Percentiles rank a stretch among this genome's conserved stretches.
These are phyloP conservation scores for Pythium scleroteichum DNA, from an alignment of 352 stramenopile genomes.

Conservation along the genomic window DNA sequence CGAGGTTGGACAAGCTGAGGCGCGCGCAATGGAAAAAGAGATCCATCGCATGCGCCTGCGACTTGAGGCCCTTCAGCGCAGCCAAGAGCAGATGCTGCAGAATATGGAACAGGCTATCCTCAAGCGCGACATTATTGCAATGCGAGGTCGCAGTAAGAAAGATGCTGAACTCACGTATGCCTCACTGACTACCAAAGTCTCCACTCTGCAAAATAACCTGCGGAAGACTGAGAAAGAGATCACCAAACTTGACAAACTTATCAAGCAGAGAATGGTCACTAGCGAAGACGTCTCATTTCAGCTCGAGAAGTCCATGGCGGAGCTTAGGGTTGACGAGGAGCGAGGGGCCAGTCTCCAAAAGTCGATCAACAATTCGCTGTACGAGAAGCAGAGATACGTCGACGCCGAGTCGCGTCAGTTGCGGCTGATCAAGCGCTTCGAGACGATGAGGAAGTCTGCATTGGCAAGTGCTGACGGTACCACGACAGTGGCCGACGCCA, in stretches of 20 bases:
- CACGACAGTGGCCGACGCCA: conserved; percentile 40
- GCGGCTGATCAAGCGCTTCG: conserved; percentile 69
- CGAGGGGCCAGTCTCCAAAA: conserved; percentile 64
- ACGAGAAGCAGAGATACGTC: conserved; percentile 90
- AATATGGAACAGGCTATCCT: conserved; percentile 94
- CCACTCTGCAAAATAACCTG: conserved; percentile 70
- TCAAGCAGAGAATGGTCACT: conserved; percentile 59
- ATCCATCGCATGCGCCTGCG: conserved; percentile 95
- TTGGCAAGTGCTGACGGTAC: conserved; percentile 5
- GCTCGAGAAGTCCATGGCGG: conserved; percentile 68
- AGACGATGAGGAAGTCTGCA: conserved; percentile 44
- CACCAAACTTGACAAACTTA: conserved; percentile 56
- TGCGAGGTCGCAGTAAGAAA: conserved; percentile 85
- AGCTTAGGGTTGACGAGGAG: conserved; percentile 84
- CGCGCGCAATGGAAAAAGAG: conserved; percentile 93
- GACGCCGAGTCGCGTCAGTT: conserved; percentile 73
- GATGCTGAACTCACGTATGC: conserved; percentile 83
- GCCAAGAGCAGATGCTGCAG: conserved; percentile 92
- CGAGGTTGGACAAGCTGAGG: conserved; percentile 89
- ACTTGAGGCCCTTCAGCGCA: conserved; percentile 88
- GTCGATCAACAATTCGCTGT: conserved; percentile 85
- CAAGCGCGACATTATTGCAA: conserved; percentile 92
- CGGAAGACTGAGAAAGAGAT: conserved; percentile 72
- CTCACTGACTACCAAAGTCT: conserved; percentile 84
- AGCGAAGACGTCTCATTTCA: conserved; percentile 74